Evolutionary conservation across 768 basidiomycete genomes (phyloP).

Genomic region (Mycena amicta): DNA sequence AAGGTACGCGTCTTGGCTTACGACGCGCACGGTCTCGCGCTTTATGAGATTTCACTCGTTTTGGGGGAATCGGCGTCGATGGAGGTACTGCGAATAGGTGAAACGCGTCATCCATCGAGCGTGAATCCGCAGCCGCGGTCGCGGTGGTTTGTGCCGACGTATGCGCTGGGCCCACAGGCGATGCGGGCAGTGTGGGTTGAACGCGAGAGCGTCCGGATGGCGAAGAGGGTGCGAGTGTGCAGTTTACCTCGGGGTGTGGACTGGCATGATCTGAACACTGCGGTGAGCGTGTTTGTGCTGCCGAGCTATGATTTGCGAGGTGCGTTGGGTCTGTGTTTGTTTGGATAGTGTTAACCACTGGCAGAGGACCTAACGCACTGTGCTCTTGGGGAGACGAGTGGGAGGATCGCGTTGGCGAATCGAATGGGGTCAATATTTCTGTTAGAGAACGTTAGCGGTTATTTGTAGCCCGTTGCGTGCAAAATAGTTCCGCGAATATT

Average conservation of each 20-base stretch:
- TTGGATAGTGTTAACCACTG: background rate
- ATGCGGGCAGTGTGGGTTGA: constrained; percentile 61
- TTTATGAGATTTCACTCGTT: constrained; percentile 36
- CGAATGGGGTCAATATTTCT: constrained; percentile 25
- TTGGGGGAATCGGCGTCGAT: constrained; percentile 35
- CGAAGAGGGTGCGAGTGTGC: constrained; percentile 10
- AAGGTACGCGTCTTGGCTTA: constrained; percentile 46
- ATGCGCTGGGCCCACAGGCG: constrained; percentile 49
- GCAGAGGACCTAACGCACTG: constrained; percentile 33
- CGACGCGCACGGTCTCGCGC: constrained; percentile 54
- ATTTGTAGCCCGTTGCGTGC: no score
- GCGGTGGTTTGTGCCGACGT: constrained; percentile 54
- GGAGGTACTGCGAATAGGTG: constrained; percentile 44
- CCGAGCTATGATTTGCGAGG: constrained; percentile 33
- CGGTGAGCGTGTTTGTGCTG: constrained; percentile 18
- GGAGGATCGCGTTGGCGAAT: constrained; percentile 29
- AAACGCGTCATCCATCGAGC: constrained; percentile 25
- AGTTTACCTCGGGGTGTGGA: constrained; percentile 4
- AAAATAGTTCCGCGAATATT: background rate
- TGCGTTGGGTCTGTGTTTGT: constrained; percentile 9
- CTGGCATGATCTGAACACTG: constrained; percentile 15
- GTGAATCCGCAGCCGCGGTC: constrained; percentile 15
- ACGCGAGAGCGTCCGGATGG: constrained; percentile 28
- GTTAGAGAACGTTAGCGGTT: constrained; percentile 1
- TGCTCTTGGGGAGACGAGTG: constrained; percentile 35